Conservation (phyloP, 805 yeast species). For the Tanozyma kutaoensis region DNA sequence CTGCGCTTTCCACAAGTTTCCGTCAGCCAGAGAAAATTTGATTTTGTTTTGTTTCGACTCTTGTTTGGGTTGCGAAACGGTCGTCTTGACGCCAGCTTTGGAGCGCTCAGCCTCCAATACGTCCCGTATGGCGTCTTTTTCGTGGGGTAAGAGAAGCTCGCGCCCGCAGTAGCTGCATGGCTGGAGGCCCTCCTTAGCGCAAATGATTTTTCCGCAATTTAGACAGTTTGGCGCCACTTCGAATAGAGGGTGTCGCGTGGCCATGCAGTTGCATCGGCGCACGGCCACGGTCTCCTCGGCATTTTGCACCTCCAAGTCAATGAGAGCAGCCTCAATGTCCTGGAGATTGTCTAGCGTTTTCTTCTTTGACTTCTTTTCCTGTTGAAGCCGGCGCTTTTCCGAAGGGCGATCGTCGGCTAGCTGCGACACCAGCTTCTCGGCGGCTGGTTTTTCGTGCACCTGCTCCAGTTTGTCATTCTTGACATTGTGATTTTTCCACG, state of each 20-base stretch:
- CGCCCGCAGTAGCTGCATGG: conserved; percentile 78
- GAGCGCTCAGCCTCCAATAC: conserved; percentile 40
- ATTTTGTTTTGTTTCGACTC: conserved; percentile 26
- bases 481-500: conserved; percentile 3
- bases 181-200: conserved; percentile 80
- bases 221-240: conserved; percentile 89
- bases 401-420: conserved; percentile 27
- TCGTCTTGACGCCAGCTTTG: conserved; percentile 10
- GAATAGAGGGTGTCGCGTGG: conserved; percentile 74
- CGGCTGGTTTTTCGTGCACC: conserved; percentile 1
- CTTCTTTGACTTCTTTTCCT: conserved; percentile 20
- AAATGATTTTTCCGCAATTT: conserved; percentile 88
- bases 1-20: conserved; percentile 55
- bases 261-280: conserved; percentile 68
- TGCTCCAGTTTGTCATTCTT: not conserved
- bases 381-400: conserved; percentile 8
- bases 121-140: conserved; percentile 41
- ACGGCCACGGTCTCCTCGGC: conserved; percentile 3
- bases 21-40: conserved; percentile 40
- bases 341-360: conserved; percentile 39
- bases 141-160: conserved; percentile 50
- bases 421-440: conserved; percentile 19
- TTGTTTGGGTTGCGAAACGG: conserved; percentile 5
- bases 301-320: conserved; percentile 30
- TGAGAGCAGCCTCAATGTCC: conserved; percentile 53